A percentile compares a stretch with the other conserved stretches of the same genome.
Evolutionary conservation across 441 rosid genomes (phyloP).

Genomic region (Corymbia calophylla): DNA sequence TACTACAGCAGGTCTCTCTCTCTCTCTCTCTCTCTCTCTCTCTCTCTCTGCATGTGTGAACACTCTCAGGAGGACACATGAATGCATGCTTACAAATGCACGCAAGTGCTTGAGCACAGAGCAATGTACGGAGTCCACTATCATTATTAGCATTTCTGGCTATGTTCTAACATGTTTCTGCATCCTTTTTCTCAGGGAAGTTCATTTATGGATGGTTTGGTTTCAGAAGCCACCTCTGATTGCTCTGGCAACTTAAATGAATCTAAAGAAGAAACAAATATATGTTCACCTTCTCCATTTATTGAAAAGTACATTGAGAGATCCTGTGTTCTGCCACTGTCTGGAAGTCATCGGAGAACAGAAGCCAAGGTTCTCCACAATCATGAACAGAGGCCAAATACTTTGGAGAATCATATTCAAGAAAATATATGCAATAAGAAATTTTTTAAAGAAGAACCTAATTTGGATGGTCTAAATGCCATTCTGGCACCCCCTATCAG

Average conservation of each 20-base stretch:
- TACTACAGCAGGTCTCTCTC: slow-evolving; percentile 41
- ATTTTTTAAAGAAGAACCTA: slow-evolving; percentile 29
- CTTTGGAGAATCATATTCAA: slow-evolving; percentile 39
- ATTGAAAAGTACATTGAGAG: slow-evolving; percentile 17
- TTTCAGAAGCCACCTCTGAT: slow-evolving; percentile 27
- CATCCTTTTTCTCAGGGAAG: slow-evolving; percentile 39
- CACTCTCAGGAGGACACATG: not conserved
- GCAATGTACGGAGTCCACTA: not conserved
- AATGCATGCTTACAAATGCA: not conserved
- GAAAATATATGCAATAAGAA: slow-evolving; percentile 18
- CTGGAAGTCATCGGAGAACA: slow-evolving; percentile 20
- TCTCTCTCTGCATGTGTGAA: not conserved
- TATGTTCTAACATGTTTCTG: not conserved
- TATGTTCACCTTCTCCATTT: slow-evolving; percentile 22
- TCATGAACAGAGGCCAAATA: slow-evolving; percentile 10
- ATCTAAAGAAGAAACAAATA: slow-evolving; percentile 26
- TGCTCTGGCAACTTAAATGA: slow-evolving; percentile 29
- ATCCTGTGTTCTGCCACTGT: slow-evolving; percentile 21
- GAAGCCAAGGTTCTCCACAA: slow-evolving; percentile 28
- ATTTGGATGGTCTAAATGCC: slow-evolving; percentile 24
- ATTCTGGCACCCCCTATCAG: slow-evolving; percentile 21
- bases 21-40: slow-evolving; percentile 5
- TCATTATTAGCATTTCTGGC: slow-evolving; percentile 10
- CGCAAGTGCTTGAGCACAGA: not conserved
- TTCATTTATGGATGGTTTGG: slow-evolving; percentile 28